phyloP scores from a whole-genome alignment of 164 flowering plant species.

The Chimonanthus salicifolius region DNA sequence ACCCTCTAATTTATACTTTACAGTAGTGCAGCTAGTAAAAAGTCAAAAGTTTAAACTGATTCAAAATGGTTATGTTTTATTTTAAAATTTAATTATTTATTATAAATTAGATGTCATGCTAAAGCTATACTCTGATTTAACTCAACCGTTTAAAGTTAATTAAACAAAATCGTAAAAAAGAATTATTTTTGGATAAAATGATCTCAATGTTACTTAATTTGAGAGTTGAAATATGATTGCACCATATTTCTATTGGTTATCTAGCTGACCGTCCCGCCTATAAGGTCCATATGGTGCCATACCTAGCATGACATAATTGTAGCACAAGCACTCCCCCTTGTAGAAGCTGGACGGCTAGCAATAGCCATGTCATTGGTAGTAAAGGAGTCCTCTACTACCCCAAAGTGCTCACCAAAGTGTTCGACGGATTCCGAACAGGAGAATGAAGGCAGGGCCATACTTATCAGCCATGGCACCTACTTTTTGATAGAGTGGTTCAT shows the following conservation, averaged over 20 bases:
- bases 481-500: neutral
- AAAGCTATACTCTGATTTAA: too few species aligned
- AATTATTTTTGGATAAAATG: too few species aligned
- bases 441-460: conserved; percentile 5
- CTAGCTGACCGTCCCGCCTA: conserved; percentile 9
- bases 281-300: conserved; percentile 4
- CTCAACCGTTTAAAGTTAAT: too few species aligned
- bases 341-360: neutral
- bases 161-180: too few species aligned
- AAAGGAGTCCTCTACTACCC: conserved; percentile 3
- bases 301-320: neutral
- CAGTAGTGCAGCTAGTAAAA: too few species aligned
- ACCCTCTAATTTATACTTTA: too few species aligned
- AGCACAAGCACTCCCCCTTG: neutral
- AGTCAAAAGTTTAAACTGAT: too few species aligned
- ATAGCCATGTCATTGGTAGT: conserved; percentile 7
- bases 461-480: neutral
- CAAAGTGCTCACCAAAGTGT: neutral
- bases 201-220: too few species aligned
- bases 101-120: too few species aligned
- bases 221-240: too few species aligned
- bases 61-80: too few species aligned
- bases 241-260: neutral
- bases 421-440: neutral
- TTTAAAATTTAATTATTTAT: too few species aligned